Evolutionary conservation across 2,329 filamentous ascomycete species (phyloP).

Genomic region (Colletotrichum chrysophilum): DNA sequence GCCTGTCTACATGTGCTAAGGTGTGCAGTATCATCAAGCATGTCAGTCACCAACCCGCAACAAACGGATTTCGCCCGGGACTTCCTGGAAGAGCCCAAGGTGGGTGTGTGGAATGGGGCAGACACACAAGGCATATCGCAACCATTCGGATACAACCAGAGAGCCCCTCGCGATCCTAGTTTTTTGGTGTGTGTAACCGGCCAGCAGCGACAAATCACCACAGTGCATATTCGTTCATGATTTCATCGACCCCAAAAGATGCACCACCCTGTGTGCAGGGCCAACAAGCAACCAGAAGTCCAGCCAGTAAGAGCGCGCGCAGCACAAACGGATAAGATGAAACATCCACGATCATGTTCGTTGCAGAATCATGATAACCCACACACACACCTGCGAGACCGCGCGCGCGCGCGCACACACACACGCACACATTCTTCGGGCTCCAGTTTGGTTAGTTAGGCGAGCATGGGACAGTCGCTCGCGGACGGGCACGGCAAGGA

Average conservation of each 20-base stretch:
- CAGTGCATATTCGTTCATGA: neutral
- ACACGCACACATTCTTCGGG: neutral
- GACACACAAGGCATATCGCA: neutral
- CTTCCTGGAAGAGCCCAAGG: neutral
- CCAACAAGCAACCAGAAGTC: neutral
- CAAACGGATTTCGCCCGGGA: neutral
- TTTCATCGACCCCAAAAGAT: neutral
- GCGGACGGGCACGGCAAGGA: neutral
- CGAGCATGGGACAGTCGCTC: slow-evolving; percentile 18
- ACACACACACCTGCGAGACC: slow-evolving; percentile 5
- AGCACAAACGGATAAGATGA: slow-evolving; percentile 21
- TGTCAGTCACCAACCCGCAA: neutral
- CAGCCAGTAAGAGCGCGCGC: neutral
- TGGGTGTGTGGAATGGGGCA: neutral
- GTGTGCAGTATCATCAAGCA: neutral
- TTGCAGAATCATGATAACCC: slow-evolving; percentile 22
- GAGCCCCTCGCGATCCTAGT: neutral
- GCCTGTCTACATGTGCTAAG: neutral
- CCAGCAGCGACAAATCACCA: neutral
- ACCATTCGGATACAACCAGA: neutral
- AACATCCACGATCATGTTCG: slow-evolving; percentile 21
- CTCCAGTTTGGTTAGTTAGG: neutral
- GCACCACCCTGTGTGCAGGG: neutral
- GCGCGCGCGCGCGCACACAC: neutral
- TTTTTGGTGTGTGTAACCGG: neutral